Evolutionary conservation across 768 basidiomycete genomes (phyloP).

Genomic region (Naganishia randhawae): DNA sequence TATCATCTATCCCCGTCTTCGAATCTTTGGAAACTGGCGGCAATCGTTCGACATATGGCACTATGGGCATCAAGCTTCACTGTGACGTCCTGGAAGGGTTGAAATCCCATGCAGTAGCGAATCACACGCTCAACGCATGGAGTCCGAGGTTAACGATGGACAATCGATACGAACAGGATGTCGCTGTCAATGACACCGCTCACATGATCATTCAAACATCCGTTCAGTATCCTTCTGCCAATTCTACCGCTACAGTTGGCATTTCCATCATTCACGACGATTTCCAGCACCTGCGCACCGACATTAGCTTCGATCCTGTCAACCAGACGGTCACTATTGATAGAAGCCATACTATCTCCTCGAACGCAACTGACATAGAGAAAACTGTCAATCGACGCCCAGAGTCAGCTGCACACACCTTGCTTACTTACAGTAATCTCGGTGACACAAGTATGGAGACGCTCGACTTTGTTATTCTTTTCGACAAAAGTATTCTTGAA

Average conservation of each 20-base stretch:
- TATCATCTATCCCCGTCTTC: slow-evolving; percentile 5
- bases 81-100: slow-evolving; percentile 4
- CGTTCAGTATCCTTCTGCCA: neutral
- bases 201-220: slow-evolving; percentile 8
- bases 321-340: slow-evolving; percentile 19
- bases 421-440: slow-evolving; percentile 4
- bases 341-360: slow-evolving; percentile 8
- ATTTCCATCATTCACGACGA: slow-evolving; percentile 12
- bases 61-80: slow-evolving; percentile 12
- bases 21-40: neutral
- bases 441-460: slow-evolving; percentile 5
- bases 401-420: slow-evolving; percentile 25
- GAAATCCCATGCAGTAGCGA: neutral
- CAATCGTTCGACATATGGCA: neutral
- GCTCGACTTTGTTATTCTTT: slow-evolving; percentile 21
- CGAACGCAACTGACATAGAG: neutral
- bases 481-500: slow-evolving; percentile 29
- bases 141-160: neutral
- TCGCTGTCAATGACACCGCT: slow-evolving; percentile 7
- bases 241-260: neutral
- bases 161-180: neutral
- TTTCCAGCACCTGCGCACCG: neutral
- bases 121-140: neutral
- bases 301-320: slow-evolving; percentile 16
- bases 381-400: slow-evolving; percentile 7